phyloP scores from a whole-genome alignment of 805 yeast species.

The Komagataella ulmi region DNA sequence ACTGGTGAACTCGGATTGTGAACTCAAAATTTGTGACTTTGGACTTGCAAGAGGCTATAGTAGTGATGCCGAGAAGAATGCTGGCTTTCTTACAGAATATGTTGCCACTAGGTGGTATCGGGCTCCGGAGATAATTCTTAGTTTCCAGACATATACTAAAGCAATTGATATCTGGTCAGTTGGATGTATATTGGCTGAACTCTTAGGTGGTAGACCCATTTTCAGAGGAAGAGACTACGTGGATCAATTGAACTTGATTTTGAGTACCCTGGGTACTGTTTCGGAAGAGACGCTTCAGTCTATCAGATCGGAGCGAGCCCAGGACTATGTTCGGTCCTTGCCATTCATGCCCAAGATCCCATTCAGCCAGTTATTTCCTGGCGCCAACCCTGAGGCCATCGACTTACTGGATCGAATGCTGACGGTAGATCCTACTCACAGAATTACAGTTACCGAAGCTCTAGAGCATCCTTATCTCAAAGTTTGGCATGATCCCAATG shows the following conservation, averaged over 20 bases:
- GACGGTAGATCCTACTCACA: slow-evolving; percentile 68
- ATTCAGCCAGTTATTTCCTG: slow-evolving; percentile 33
- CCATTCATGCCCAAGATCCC: slow-evolving; percentile 62
- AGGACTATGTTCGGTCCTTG: slow-evolving; percentile 72
- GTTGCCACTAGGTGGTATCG: slow-evolving; percentile 98
- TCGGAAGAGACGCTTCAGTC: slow-evolving; percentile 61
- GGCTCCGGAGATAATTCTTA: slow-evolving; percentile 95
- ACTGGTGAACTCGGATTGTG: slow-evolving; percentile 83
- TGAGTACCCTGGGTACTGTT: slow-evolving; percentile 84
- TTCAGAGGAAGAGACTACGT: slow-evolving; percentile 94
- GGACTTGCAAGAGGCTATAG: slow-evolving; percentile 72
- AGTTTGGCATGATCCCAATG: slow-evolving; percentile 86
- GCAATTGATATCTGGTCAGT: slow-evolving; percentile 97
- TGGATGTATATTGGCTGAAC: slow-evolving; percentile 90
- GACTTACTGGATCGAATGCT: slow-evolving; percentile 58
- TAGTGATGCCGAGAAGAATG: slow-evolving; percentile 46
- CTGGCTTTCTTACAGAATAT: slow-evolving; percentile 87
- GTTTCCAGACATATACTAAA: slow-evolving; percentile 84
- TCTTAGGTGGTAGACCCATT: slow-evolving; percentile 73
- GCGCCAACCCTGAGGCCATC: slow-evolving; percentile 49
- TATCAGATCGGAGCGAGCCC: slow-evolving; percentile 70
- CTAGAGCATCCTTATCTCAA: slow-evolving; percentile 73
- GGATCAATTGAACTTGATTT: slow-evolving; percentile 74
- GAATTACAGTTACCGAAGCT: slow-evolving; percentile 80
- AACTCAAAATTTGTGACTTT: slow-evolving; percentile 86